A percentile compares a stretch with the other conserved stretches of the same genome.
phyloP scores from a whole-genome alignment of 768 basidiomycete genomes.

The Polyporus arcularius region DNA sequence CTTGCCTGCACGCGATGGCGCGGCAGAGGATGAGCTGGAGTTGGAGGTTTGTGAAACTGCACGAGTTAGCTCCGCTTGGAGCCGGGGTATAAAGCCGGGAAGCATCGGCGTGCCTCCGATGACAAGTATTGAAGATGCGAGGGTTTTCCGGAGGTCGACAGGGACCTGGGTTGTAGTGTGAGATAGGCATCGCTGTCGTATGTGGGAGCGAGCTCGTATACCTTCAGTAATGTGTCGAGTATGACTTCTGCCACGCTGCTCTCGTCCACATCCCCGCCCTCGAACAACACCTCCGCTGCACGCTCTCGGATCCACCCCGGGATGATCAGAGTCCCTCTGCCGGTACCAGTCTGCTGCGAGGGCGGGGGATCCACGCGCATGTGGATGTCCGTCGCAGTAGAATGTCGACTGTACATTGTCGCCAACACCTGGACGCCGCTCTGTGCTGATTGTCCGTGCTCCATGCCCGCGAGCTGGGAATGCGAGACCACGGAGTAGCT shows the following conservation, averaged over 20 bases:
- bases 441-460: slow-evolving; percentile 36
- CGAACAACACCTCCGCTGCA: slow-evolving; percentile 88
- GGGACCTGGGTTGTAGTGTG: slow-evolving; percentile 58
- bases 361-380: slow-evolving; percentile 69
- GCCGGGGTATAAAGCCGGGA: slow-evolving; percentile 88
- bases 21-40: slow-evolving; percentile 35
- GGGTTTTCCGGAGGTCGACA: slow-evolving; percentile 82
- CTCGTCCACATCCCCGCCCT: slow-evolving; percentile 87
- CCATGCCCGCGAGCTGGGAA: slow-evolving; percentile 32
- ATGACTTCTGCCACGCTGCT: slow-evolving; percentile 81
- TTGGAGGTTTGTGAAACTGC: slow-evolving; percentile 50
- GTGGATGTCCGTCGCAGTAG: slow-evolving; percentile 73
- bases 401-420: slow-evolving; percentile 71
- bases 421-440: slow-evolving; percentile 64
- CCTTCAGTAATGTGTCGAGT: slow-evolving; percentile 79
- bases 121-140: slow-evolving; percentile 84
- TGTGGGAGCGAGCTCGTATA: slow-evolving; percentile 23
- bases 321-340: slow-evolving; percentile 75
- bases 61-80: slow-evolving; percentile 76
- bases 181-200: no score
- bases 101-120: slow-evolving; percentile 90
- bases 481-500: slow-evolving; percentile 60
- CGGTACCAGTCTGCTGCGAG: slow-evolving; percentile 69
- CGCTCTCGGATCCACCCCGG: slow-evolving; percentile 97
- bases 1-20: slow-evolving; percentile 39